Percentiles rank a stretch among this genome's conserved stretches.
Conservation (phyloP, 2,329 filamentous ascomycete genomes). For the Tolypocladium ophioglossoides region DNA sequence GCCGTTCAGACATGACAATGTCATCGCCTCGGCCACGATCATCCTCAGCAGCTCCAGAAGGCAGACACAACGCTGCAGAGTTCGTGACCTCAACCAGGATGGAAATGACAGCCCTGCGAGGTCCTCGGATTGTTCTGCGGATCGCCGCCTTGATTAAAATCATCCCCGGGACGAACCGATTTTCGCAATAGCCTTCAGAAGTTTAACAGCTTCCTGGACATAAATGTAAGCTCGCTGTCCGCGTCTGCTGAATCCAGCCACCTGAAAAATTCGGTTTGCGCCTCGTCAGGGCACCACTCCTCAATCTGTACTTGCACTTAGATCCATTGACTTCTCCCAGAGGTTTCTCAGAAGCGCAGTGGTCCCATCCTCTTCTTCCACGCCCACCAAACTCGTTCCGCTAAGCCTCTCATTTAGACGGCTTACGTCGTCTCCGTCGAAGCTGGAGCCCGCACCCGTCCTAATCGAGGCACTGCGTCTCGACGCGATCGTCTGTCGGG, state of each 20-base stretch:
- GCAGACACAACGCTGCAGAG: background rate
- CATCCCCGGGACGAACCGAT: background rate
- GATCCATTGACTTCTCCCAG: slow-evolving; percentile 51
- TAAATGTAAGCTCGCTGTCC: background rate
- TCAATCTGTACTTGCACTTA: slow-evolving; percentile 37
- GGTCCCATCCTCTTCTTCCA: slow-evolving; percentile 40
- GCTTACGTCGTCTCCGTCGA: slow-evolving; percentile 33
- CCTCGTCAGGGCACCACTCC: background rate
- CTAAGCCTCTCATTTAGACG: slow-evolving; percentile 33
- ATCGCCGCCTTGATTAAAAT: background rate
- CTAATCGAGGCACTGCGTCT: slow-evolving; percentile 25
- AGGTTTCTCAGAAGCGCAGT: slow-evolving; percentile 43
- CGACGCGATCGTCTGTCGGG: slow-evolving; percentile 18
- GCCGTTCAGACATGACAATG: background rate
- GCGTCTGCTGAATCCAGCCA: background rate
- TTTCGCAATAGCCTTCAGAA: background rate
- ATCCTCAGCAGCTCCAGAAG: background rate
- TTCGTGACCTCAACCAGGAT: background rate
- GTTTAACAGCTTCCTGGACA: background rate
- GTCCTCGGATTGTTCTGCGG: background rate
- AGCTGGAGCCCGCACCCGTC: slow-evolving; percentile 31
- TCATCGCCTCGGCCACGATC: background rate
- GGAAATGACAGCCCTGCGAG: background rate
- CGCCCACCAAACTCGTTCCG: slow-evolving; percentile 37
- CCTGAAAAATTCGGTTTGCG: background rate